Evolutionary conservation across 441 rosid genomes (phyloP).

Genomic region (Hura crepitans): DNA sequence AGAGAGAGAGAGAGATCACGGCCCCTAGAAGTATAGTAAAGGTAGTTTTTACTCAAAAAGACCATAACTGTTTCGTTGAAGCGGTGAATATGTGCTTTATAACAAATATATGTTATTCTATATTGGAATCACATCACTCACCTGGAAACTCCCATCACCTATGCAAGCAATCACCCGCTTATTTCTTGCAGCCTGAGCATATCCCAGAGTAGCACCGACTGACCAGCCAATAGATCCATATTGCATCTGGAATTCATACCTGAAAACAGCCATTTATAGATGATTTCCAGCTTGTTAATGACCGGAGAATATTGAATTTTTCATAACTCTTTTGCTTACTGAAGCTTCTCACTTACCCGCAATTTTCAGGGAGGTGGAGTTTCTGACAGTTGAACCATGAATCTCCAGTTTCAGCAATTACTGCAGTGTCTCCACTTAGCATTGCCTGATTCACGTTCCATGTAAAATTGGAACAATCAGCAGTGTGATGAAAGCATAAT

Average conservation of each 20-base stretch:
- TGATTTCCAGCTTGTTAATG: neutral
- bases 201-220: slow-evolving; percentile 70
- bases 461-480: neutral
- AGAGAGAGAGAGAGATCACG: neutral
- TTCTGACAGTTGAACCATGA: slow-evolving; percentile 80
- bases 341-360: slow-evolving; percentile 40
- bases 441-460: slow-evolving; percentile 36
- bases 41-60: neutral
- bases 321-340: no score
- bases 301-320: neutral
- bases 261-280: slow-evolving; percentile 24
- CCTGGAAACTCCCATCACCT: slow-evolving; percentile 82
- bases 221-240: slow-evolving; percentile 81
- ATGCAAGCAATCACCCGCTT: slow-evolving; percentile 75
- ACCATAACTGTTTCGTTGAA: neutral
- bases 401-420: slow-evolving; percentile 73
- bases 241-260: slow-evolving; percentile 77
- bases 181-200: slow-evolving; percentile 56
- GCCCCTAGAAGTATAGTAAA: neutral
- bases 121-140: slow-evolving; percentile 12
- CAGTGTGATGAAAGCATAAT: neutral
- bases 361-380: slow-evolving; percentile 59
- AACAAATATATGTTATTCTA: neutral
- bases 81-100: neutral
- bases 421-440: slow-evolving; percentile 45